Conservation (phyloP, 176 grass and related monocot species). For the Zea luxurians region DNA sequence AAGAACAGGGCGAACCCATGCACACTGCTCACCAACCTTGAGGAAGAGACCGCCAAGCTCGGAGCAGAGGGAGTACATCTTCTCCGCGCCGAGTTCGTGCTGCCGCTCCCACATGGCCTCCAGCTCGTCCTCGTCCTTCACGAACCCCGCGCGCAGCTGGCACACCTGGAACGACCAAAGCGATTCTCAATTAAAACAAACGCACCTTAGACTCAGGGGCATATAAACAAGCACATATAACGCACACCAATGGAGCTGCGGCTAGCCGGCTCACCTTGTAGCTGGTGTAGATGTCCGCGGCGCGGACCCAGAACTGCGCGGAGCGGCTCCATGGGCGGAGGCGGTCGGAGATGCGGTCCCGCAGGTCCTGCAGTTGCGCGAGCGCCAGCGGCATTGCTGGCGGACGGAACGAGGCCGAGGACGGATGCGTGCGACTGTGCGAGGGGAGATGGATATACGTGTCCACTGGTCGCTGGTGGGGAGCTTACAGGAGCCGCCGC, state of each 20-base stretch:
- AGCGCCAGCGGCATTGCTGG: conserved; percentile 48
- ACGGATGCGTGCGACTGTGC: background rate
- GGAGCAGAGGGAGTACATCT: conserved; percentile 97
- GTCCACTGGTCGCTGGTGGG: background rate
- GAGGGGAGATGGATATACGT: background rate
- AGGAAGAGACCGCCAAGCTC: conserved; percentile 92
- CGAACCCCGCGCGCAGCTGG: conserved; percentile 56
- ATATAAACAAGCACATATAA: background rate
- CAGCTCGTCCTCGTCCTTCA: conserved; percentile 61
- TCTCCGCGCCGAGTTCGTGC: conserved; percentile 76
- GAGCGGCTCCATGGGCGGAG: conserved; percentile 76
- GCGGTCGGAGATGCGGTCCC: conserved; percentile 54
- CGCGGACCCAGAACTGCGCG: conserved; percentile 80
- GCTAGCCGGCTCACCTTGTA: conserved; percentile 62
- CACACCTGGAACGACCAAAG: conserved; percentile 51
- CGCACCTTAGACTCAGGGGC: background rate
- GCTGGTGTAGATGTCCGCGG: conserved; percentile 78
- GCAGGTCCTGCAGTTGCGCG: conserved; percentile 58
- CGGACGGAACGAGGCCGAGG: background rate
- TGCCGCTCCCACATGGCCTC: conserved; percentile 91
- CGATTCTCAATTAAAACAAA: background rate
- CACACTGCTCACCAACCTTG: conserved; percentile 55
- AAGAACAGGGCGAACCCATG: background rate
- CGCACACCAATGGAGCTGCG: too few species aligned
- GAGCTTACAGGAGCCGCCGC: background rate